Percentiles rank a stretch among this genome's conserved stretches.
phyloP scores from a whole-genome alignment of 192 early-diverging fungal species.

The Jimgerdemannia lactiflua region DNA sequence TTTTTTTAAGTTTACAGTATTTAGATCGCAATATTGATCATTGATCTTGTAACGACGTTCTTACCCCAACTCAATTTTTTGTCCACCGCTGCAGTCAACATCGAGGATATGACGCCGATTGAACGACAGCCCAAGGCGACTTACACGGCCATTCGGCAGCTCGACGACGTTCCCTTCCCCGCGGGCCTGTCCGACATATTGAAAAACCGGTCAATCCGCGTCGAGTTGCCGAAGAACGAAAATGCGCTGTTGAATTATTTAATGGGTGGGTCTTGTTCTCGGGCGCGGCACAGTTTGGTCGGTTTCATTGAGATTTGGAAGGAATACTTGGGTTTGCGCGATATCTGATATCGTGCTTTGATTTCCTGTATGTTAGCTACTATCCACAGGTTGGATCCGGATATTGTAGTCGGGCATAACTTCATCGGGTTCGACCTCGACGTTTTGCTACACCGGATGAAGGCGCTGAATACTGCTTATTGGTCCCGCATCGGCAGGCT shows the following conservation, averaged over 20 bases:
- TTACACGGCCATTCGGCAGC: conserved; percentile 73
- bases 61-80: neutral
- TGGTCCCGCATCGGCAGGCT: conserved; percentile 93
- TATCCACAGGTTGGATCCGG: conserved; percentile 81
- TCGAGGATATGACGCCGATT: conserved; percentile 54
- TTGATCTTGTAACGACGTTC: neutral
- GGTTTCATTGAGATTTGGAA: too few relatives aligned
- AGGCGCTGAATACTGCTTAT: conserved; percentile 63
- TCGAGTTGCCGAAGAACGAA: conserved; percentile 71
- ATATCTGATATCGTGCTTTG: too few relatives aligned
- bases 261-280: conserved; percentile 41
- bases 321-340: too few relatives aligned
- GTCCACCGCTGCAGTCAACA: conserved; percentile 26
- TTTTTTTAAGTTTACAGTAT: too few relatives aligned
- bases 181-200: conserved; percentile 66
- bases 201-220: conserved; percentile 38
- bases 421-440: conserved; percentile 95
- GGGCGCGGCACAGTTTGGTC: neutral
- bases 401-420: conserved; percentile 95
- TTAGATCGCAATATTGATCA: too few relatives aligned
- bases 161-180: conserved; percentile 72
- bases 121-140: conserved; percentile 42
- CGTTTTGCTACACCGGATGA: conserved; percentile 92
- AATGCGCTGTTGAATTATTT: conserved; percentile 76
- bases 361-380: conserved; percentile 39